Evolutionary conservation across 495 filamentous ascomycete species (phyloP).

Genomic region (Pseudomonodictys pantanalensis): DNA sequence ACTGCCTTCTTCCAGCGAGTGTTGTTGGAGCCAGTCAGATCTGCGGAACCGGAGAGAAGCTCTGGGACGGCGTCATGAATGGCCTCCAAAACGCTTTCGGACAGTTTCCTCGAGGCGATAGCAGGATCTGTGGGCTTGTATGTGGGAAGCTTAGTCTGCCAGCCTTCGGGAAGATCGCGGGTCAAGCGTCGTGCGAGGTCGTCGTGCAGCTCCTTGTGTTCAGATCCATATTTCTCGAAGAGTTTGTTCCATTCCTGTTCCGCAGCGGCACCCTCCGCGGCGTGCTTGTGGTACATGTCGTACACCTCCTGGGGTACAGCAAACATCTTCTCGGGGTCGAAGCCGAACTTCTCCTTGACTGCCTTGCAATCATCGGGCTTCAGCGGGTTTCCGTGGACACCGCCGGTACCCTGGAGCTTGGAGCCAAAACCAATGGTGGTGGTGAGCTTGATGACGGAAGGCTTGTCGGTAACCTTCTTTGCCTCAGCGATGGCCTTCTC

Average conservation of each 20-base stretch:
- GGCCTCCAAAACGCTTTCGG: conserved; percentile 87
- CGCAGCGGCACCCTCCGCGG: conserved; percentile 77
- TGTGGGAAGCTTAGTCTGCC: conserved; percentile 89
- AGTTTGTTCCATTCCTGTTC: conserved; percentile 96
- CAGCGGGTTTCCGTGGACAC: conserved; percentile 92
- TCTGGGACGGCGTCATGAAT: conserved; percentile 82
- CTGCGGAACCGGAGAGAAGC: conserved; percentile 91
- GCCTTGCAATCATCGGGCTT: conserved; percentile 89
- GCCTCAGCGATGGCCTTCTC: conserved; percentile 82
- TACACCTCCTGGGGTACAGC: conserved; percentile 94
- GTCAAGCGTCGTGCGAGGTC: conserved; percentile 80
- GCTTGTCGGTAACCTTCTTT: conserved; percentile 90
- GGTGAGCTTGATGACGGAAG: conserved; percentile 91
- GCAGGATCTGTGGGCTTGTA: conserved; percentile 88
- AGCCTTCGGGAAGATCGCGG: conserved; percentile 88
- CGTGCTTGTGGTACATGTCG: conserved; percentile 79
- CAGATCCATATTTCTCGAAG: conserved; percentile 75
- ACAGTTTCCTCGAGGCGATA: conserved; percentile 89
- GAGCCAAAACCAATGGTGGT: conserved; percentile 99
- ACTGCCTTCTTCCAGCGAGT: conserved; percentile 95
- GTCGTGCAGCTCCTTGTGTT: conserved; percentile 70
- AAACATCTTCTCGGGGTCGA: conserved; percentile 91
- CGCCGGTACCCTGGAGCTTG: conserved; percentile 84
- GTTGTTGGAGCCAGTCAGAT: conserved; percentile 97
- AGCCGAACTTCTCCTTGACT: conserved; percentile 91